Percentiles rank a stretch among this genome's conserved stretches.
Conservation (phyloP, 805 yeast species). For the Wickerhamiella occidentalis region DNA sequence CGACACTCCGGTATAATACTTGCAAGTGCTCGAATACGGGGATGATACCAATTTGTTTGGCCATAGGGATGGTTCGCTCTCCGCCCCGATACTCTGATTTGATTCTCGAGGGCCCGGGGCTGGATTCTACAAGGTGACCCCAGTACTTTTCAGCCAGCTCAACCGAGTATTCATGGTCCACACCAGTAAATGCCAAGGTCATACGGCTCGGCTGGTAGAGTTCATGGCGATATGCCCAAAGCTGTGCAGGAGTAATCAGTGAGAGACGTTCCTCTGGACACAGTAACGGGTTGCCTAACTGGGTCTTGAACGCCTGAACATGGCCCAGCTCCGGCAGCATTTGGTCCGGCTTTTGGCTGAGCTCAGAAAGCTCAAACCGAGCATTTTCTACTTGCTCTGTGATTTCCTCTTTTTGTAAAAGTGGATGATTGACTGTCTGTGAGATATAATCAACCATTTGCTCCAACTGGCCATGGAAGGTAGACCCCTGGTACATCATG, state of each 20-base stretch:
- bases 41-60: constrained; percentile 46
- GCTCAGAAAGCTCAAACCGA: constrained; percentile 69
- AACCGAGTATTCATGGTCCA: constrained; percentile 56
- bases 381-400: constrained; percentile 62
- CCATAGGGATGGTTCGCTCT: constrained; percentile 40
- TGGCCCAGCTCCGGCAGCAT: constrained; percentile 85
- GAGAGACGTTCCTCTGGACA: constrained; percentile 64
- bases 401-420: constrained; percentile 54
- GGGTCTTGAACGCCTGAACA: constrained; percentile 63
- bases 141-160: constrained; percentile 49
- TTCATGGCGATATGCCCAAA: constrained; percentile 47
- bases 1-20: constrained; percentile 77
- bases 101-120: constrained; percentile 18
- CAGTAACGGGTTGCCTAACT: constrained; percentile 75
- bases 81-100: constrained; percentile 50
- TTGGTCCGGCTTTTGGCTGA: constrained; percentile 71
- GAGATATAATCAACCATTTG: constrained; percentile 63
- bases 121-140: constrained; percentile 42
- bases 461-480: constrained; percentile 74
- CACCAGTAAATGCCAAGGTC: constrained; percentile 82
- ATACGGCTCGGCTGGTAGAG: constrained; percentile 70
- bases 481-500: constrained; percentile 87
- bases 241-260: constrained; percentile 38
- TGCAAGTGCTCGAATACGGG: constrained; percentile 79
- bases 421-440: constrained; percentile 68